Evolutionary conservation across 345 rosid species (phyloP), one percentile per base, ranked within the genome.

Genomic region (Salix udensis): DNA sequence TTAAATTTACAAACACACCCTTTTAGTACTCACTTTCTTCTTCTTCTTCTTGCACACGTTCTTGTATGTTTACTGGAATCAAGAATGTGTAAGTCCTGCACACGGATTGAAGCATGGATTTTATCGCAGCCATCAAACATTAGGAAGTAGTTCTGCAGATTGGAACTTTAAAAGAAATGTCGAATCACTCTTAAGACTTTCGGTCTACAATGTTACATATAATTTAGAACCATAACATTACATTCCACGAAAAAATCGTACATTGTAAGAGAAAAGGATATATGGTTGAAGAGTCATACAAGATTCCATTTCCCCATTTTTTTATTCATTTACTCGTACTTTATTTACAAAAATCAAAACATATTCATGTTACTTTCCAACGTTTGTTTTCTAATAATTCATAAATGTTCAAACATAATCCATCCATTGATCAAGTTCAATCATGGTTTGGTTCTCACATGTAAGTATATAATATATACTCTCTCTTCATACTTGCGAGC

Each of bases 1-100:
- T 23, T 62, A 2, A 34, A 78, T 78, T 79, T 83, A 61, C 83
- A 16, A 26, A 2, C 18, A 3, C 77, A 64, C 82, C 74, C 70
- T 30, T 9, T 58, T 9, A 10, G 40, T 6, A 5, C 67, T 15
- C 39, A 15, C 67, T 16, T 2, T 28, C 67, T 12, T 2, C 24
- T 52, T 18, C 71, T 21, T 19, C 12, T 52, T 16, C 30, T 12
- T 36, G 39, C 31, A 28, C 64, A 36, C 4, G 15, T 58, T 58
- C 64, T 58, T 58, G 28, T 58, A 23, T 70, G 62, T 34, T 11
- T 23, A 39, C 75, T 60, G 40, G 75, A 39, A 60, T 73, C 67
- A 72, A 70, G 39, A 61, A 44, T 70, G 31, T 3, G 7, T 12
- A 13, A 15, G 10, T 26, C 18, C 67, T 7, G 67, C 67, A 76